phyloP scores from a whole-genome alignment of 2,329 filamentous ascomycete species.

The Colletotrichum sp. region DNA sequence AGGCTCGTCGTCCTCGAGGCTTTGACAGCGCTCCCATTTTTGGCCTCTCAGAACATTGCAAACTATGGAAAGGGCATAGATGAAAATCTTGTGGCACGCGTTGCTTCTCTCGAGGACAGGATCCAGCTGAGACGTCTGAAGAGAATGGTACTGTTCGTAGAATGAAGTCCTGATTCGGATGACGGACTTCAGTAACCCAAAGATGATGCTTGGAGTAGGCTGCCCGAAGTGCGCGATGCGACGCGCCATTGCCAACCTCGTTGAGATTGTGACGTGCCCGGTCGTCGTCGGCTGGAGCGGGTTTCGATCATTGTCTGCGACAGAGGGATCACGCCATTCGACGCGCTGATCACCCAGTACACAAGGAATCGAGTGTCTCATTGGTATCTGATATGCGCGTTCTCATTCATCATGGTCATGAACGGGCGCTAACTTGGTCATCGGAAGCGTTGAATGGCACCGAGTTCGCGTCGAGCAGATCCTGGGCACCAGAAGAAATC shows the following conservation, averaged over 20 bases:
- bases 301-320: neutral
- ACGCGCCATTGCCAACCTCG: neutral
- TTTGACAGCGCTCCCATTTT: neutral
- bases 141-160: neutral
- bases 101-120: neutral
- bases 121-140: neutral
- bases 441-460: neutral
- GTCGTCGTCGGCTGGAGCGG: neutral
- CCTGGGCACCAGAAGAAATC: neutral
- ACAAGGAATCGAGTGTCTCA: neutral
- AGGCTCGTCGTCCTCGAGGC: neutral
- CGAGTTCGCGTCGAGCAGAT: neutral
- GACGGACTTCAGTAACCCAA: neutral
- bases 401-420: neutral
- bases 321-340: neutral
- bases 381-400: neutral
- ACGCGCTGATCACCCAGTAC: neutral
- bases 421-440: neutral
- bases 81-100: neutral
- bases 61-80: neutral
- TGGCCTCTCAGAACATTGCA: neutral
- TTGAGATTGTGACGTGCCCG: neutral
- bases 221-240: neutral
- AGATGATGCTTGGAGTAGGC: neutral
- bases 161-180: neutral